Evolutionary conservation across 345 rosid genomes (phyloP), one percentile per base, ranked within the genome.

Genomic region (Alliaria petiolata): DNA sequence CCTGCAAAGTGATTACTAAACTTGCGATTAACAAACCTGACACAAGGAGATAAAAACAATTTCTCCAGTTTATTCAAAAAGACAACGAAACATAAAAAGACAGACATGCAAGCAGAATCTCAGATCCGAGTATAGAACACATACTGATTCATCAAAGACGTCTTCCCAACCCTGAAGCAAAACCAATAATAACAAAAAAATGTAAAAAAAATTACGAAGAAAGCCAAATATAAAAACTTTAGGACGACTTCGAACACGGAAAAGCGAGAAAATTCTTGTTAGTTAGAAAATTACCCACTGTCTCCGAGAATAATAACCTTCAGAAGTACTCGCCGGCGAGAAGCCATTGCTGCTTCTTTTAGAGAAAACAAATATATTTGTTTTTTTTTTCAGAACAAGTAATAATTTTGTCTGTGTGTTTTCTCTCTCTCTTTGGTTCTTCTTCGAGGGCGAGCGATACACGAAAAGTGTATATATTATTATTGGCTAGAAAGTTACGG

Each of bases 121-220:
- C n/a, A 47, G 68, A 68, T 53, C 78, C 45, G 76, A 7, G 56
- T 38, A 17, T 64, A 16, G 26, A 65, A 40, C 65, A 63, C 78
- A 17, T 87, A 92, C 98, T 87, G 96, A 81, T 92, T 92, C 93
- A 92, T 92, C 77, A 87, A 77, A 6, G 98, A 92, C 46, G 96
- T 92, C 85, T 87, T 92, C 64, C 96, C 95, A 30, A 92, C 95
- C 85, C 98, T 92, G 80, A 2, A 22, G 0, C 13, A 54, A 63
- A 47, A 42, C 64, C n/a, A 75, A 4, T 34, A 26, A 4, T 30
- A 20, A 40, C 20, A 43, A 51, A 20, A 16, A 38, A 35, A n/a
- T 12, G 34, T 1, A 6, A 51, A 50, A 8, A 25, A 7, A 26
- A 28, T n/a, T n/a, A n/a, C n/a, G n/a, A n/a, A n/a, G n/a, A 26